phyloP scores from a whole-genome alignment of 192 early-diverging fungal species.

The Backusella tuberculispora region DNA sequence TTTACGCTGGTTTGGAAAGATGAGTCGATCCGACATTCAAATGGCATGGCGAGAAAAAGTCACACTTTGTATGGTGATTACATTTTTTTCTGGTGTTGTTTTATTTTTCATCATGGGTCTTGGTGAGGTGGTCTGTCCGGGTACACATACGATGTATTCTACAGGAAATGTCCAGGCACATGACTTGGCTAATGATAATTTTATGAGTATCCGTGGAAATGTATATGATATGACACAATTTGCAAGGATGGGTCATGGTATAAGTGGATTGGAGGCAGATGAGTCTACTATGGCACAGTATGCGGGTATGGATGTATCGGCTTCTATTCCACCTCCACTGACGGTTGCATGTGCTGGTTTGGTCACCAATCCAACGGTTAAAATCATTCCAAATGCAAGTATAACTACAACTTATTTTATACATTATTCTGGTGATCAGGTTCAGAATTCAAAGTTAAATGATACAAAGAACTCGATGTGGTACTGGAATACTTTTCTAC shows the following conservation, averaged over 20 bases:
- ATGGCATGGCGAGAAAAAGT: constrained; percentile 98
- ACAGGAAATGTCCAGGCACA: constrained; percentile 61
- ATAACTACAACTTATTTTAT: constrained; percentile 3
- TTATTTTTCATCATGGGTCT: constrained; percentile 93
- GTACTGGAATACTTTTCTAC: constrained; percentile 45
- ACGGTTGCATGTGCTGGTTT: constrained; percentile 61
- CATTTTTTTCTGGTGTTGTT: constrained; percentile 72
- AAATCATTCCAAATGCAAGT: constrained; percentile 33
- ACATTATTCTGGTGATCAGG: constrained; percentile 36
- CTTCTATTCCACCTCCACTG: constrained; percentile 58
- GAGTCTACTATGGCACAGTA: constrained; percentile 46
- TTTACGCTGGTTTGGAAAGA: constrained; percentile 64
- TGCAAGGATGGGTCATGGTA: constrained; percentile 61
- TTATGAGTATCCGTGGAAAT: constrained; percentile 59
- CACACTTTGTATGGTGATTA: constrained; percentile 83
- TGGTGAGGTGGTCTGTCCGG: constrained; percentile 83
- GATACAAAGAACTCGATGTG: constrained; percentile 27
- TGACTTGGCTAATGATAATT: constrained; percentile 59
- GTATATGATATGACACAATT: constrained; percentile 76
- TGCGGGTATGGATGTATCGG: constrained; percentile 68
- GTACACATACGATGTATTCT: constrained; percentile 64
- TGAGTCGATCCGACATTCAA: constrained; percentile 89
- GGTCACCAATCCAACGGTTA: constrained; percentile 23
- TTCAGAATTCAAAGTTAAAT: constrained; percentile 1
- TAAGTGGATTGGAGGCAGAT: constrained; percentile 40